These are phyloP conservation scores for Kwoniella botswanensis DNA, from an alignment of 768 basidiomycete species.

Conservation along the genomic window DNA sequence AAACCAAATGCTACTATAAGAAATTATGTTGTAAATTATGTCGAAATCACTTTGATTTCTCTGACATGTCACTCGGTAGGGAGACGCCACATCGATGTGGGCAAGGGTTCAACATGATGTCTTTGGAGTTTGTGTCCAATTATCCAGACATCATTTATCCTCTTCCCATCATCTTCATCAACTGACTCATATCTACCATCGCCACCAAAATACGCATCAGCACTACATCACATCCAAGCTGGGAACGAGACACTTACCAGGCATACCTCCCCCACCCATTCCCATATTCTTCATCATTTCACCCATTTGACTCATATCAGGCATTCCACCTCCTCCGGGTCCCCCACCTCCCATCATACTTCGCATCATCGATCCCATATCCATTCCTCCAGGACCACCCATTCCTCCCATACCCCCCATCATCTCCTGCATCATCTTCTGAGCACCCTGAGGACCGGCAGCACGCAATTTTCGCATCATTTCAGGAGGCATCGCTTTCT, in stretches of 20 bases:
- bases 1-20: background rate
- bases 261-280: constrained; percentile 35
- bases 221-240: too few species aligned
- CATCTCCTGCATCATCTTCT: constrained; percentile 73
- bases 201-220: background rate
- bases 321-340: constrained; percentile 64
- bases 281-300: constrained; percentile 62
- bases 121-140: too few species aligned
- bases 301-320: constrained; percentile 94
- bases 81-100: too few species aligned
- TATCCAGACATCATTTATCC: constrained; percentile 13
- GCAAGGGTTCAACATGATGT: too few species aligned
- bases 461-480: constrained; percentile 84
- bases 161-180: constrained; percentile 62
- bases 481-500: constrained; percentile 93
- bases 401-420: constrained; percentile 54
- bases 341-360: constrained; percentile 78
- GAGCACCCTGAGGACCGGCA: constrained; percentile 72
- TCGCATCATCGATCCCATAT: constrained; percentile 75
- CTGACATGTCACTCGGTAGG: too few species aligned
- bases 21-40: background rate
- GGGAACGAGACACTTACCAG: constrained; percentile 34
- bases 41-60: too few species aligned
- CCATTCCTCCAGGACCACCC: constrained; percentile 48
- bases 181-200: constrained; percentile 52